phyloP scores from a whole-genome alignment of 768 basidiomycete genomes.

The Mycena indigotica region DNA sequence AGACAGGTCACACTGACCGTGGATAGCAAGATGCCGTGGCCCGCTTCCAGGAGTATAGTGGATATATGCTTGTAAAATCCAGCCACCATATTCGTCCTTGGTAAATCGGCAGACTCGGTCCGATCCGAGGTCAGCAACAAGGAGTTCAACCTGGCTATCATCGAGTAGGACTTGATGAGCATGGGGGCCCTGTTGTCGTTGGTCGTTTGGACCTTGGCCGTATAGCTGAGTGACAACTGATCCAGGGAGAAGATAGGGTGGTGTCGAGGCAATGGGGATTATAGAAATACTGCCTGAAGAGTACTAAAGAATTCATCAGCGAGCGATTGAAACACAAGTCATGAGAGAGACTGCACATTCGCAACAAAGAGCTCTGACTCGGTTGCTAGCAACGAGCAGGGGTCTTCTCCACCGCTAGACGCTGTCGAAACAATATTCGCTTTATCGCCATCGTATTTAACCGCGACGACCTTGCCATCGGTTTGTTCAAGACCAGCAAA shows the following conservation, averaged over 20 bases:
- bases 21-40: slow-evolving; percentile 67
- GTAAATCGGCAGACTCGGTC: slow-evolving; percentile 65
- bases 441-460: slow-evolving; percentile 59
- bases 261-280: slow-evolving; percentile 53
- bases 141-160: slow-evolving; percentile 53
- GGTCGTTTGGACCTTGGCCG: slow-evolving; percentile 62
- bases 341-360: slow-evolving; percentile 58
- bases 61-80: slow-evolving; percentile 54
- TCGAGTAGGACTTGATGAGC: slow-evolving; percentile 72
- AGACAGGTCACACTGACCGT: too few species aligned
- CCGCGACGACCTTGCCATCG: slow-evolving; percentile 63
- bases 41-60: slow-evolving; percentile 59
- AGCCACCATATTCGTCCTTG: slow-evolving; percentile 43
- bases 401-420: slow-evolving; percentile 59
- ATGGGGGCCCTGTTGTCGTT: slow-evolving; percentile 73
- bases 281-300: slow-evolving; percentile 60
- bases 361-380: slow-evolving; percentile 63
- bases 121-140: slow-evolving; percentile 76
- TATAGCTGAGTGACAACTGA: slow-evolving; percentile 44
- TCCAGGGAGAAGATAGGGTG: slow-evolving; percentile 46
- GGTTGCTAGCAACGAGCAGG: slow-evolving; percentile 64
- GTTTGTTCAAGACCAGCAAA: slow-evolving; percentile 68
- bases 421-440: slow-evolving; percentile 52
- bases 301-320: slow-evolving; percentile 50
- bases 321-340: slow-evolving; percentile 4